phyloP scores from a whole-genome alignment of 176 grass and related monocot species.

The Aegilops umbellulata region DNA sequence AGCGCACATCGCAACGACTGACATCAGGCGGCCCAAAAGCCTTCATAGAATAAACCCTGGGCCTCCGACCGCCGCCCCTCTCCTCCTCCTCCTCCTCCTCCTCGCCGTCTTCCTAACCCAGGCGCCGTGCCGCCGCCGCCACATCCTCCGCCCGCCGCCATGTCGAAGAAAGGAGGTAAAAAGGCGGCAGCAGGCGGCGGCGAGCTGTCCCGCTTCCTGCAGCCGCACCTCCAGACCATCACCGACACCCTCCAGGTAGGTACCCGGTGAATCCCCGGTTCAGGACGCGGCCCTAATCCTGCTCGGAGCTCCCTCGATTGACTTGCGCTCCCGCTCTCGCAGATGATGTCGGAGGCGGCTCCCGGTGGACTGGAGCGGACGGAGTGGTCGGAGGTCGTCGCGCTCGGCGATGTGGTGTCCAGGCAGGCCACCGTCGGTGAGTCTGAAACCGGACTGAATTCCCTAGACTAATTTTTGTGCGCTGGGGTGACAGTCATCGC shows the following conservation, averaged over 20 bases:
- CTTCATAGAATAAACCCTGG: constrained; percentile 35
- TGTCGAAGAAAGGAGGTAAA: constrained; percentile 51
- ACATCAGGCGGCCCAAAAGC: background rate
- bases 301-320: background rate
- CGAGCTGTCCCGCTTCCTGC: constrained; percentile 58
- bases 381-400: constrained; percentile 76
- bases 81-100: background rate
- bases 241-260: constrained; percentile 65
- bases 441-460: constrained; percentile 1
- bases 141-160: background rate
- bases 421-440: constrained; percentile 79
- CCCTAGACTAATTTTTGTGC: background rate
- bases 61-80: background rate
- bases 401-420: constrained; percentile 69
- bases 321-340: background rate
- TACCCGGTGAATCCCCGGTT: background rate
- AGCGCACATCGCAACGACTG: background rate
- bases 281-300: background rate
- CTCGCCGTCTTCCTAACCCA: background rate
- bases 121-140: background rate
- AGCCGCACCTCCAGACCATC: constrained; percentile 54
- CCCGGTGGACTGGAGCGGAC: constrained; percentile 50
- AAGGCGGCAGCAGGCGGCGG: constrained; percentile 31
- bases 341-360: constrained; percentile 61
- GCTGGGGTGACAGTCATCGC: background rate